Evolutionary conservation across 2,329 filamentous ascomycete species (phyloP).

Genomic region (Venturia asperata): DNA sequence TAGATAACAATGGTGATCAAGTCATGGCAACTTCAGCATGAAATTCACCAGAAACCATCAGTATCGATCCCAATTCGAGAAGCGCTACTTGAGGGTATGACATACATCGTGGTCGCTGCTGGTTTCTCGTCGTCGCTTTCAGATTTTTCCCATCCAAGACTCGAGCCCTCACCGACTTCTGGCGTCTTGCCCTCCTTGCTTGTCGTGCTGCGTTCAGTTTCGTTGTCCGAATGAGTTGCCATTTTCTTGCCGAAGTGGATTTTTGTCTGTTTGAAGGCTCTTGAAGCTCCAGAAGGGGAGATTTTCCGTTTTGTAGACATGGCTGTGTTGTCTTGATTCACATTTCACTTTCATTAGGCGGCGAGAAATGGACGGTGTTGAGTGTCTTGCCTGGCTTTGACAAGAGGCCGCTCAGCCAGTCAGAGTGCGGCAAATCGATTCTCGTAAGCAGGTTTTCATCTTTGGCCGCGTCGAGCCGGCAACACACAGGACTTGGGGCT

Average conservation of each 20-base stretch:
- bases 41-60: no score
- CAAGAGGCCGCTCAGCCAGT: conserved; percentile 1
- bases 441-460: background rate
- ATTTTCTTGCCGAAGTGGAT: conserved; percentile 15
- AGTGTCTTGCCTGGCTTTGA: background rate
- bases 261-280: conserved; percentile 13
- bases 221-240: background rate
- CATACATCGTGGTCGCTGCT: background rate
- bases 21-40: no score
- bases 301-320: conserved; percentile 11
- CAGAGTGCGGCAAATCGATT: background rate
- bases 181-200: background rate
- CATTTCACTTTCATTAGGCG: background rate
- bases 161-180: background rate
- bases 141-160: background rate
- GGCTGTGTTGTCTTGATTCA: background rate
- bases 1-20: no score
- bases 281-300: background rate
- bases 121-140: background rate
- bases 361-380: background rate
- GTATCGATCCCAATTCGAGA: no score
- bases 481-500: background rate
- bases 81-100: background rate
- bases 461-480: background rate
- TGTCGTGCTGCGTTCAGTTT: background rate